Conservation (phyloP, 2,329 filamentous ascomycete genomes). For the Epichloe uncinata region DNA sequence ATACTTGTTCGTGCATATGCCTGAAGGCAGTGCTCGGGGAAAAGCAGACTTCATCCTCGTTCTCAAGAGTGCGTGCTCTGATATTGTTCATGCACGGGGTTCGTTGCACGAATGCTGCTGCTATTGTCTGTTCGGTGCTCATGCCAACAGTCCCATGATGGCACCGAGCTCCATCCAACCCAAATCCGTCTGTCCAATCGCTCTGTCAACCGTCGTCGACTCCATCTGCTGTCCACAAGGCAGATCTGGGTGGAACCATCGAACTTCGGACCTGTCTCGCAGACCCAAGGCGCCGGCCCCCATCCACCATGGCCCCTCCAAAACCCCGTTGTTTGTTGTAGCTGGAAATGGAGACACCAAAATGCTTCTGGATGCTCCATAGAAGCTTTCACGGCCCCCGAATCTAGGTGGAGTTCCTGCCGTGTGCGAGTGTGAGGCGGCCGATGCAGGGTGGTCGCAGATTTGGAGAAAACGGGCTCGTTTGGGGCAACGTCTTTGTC, state of each 20-base stretch:
- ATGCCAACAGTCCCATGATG: not conserved
- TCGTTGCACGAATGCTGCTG: not conserved
- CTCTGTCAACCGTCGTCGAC: constrained; percentile 5
- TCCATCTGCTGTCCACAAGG: constrained; percentile 9
- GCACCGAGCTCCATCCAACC: not conserved
- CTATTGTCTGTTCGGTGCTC: not conserved
- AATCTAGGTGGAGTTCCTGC: constrained; percentile 10
- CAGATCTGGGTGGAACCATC: constrained; percentile 13
- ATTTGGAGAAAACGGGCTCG: constrained; percentile 5
- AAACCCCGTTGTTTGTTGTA: constrained; percentile 7
- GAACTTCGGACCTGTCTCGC: constrained; percentile 7
- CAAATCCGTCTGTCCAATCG: constrained; percentile 1
- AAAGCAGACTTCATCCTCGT: not conserved
- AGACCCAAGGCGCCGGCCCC: constrained; percentile 6
- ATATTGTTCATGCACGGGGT: not conserved
- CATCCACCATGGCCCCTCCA: constrained; percentile 7
- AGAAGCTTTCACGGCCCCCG: constrained; percentile 12
- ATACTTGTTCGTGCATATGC: not conserved
- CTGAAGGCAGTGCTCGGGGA: not conserved
- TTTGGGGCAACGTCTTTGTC: not conserved
- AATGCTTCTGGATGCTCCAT: constrained; percentile 11
- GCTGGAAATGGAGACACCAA: constrained; percentile 8
- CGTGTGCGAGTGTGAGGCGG: constrained; percentile 1
- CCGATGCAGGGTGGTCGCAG: constrained; percentile 7
- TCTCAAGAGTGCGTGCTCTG: not conserved